A percentile compares a stretch with the other conserved stretches of the same genome.
Conservation (phyloP, 1,284 basidiomycete genomes). For the Trametes hirsuta region DNA sequence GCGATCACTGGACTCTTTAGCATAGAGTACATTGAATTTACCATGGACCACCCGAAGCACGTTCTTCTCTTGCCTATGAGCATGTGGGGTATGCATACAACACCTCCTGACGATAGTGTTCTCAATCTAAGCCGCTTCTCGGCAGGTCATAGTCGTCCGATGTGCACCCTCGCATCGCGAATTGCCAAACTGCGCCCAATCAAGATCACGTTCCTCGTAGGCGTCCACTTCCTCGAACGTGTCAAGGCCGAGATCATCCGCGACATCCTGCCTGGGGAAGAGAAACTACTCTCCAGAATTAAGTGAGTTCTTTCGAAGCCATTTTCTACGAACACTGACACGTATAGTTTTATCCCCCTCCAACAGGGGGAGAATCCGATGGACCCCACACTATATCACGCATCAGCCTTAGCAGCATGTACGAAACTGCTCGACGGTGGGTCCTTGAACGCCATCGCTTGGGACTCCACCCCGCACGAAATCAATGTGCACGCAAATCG, state of each 20-base stretch:
- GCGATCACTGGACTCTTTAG: no score
- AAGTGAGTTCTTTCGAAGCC: not conserved
- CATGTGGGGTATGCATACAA: not conserved
- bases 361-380: not conserved
- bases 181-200: constrained; percentile 3
- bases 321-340: not conserved
- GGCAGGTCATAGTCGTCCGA: constrained; percentile 10
- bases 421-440: not conserved
- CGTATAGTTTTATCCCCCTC: not conserved
- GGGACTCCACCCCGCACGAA: not conserved
- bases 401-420: not conserved
- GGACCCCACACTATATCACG: not conserved
- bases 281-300: not conserved
- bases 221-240: not conserved
- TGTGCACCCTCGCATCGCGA: constrained; percentile 9
- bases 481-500: not conserved
- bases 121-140: no score
- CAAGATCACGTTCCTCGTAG: constrained; percentile 5
- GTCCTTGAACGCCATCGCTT: not conserved
- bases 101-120: not conserved
- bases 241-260: constrained; percentile 4
- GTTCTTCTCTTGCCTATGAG: not conserved
- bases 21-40: not conserved
- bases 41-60: not conserved
- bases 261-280: constrained; percentile 7